A percentile compares a stretch with the other conserved stretches of the same genome.
Evolutionary conservation across 2,329 filamentous ascomycete genomes (phyloP).

Genomic region (Colletotrichum camelliae): DNA sequence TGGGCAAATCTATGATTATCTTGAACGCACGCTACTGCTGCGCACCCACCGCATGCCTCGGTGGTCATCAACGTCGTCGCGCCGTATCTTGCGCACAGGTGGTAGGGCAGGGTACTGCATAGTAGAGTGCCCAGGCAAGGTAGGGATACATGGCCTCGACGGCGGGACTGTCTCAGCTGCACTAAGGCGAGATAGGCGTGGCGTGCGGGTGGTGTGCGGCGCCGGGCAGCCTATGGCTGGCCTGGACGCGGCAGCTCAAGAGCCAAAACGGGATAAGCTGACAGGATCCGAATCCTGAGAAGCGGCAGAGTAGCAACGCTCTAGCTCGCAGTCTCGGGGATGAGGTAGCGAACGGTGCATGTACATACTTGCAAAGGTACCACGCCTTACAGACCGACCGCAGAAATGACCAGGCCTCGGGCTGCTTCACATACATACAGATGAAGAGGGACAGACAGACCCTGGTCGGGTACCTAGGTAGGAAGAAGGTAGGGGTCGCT

Average conservation of each 20-base stretch:
- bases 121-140: background rate
- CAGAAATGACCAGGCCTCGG: background rate
- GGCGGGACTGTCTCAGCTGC: background rate
- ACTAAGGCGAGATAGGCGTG: background rate
- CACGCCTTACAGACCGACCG: background rate
- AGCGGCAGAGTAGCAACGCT: slow-evolving; percentile 13
- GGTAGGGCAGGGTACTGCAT: background rate
- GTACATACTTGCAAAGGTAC: background rate
- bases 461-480: background rate
- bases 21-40: background rate
- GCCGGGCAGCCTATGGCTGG: background rate
- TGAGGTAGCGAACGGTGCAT: background rate
- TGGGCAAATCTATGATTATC: background rate
- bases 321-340: background rate
- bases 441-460: background rate
- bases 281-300: slow-evolving; percentile 13
- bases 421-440: background rate
- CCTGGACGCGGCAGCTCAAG: background rate
- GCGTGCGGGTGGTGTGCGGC: background rate
- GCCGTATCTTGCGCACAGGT: background rate
- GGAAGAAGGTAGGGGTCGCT: background rate
- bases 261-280: slow-evolving; percentile 10
- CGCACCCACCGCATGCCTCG: background rate
- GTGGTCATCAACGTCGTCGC: background rate
- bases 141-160: background rate